These are phyloP conservation scores for Coemansia sp. DNA, from an alignment of 371 early-diverging fungal genomes.

Conservation along the genomic window DNA sequence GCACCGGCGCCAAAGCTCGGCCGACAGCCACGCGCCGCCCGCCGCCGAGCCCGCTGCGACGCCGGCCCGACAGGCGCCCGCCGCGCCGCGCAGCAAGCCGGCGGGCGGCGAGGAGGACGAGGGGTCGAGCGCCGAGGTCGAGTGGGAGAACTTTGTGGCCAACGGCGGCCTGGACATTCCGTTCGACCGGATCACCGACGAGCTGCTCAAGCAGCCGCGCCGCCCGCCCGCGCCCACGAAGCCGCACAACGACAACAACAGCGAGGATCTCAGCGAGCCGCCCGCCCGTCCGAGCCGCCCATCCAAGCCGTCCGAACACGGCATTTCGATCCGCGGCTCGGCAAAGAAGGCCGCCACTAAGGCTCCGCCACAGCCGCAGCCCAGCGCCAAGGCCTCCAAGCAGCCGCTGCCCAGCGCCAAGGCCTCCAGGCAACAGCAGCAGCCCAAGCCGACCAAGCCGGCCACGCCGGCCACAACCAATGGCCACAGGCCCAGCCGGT, in stretches of 20 bases:
- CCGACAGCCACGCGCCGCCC: conserved; percentile 3
- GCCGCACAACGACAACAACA: conserved; percentile 19
- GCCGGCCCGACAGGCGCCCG: background rate
- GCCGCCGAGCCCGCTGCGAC: background rate
- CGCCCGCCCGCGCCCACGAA: conserved; percentile 1
- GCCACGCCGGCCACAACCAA: conserved; percentile 4
- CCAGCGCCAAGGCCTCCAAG: too few relatives aligned
- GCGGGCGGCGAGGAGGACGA: conserved; percentile 17
- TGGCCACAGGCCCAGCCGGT: conserved; percentile 16
- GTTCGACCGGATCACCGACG: conserved; percentile 41
- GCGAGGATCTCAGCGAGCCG: conserved; percentile 15
- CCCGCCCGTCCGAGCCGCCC: background rate
- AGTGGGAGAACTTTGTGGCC: conserved; percentile 50
- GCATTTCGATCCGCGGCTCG: conserved; percentile 26
- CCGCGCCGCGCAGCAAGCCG: background rate
- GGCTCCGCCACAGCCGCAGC: too few relatives aligned
- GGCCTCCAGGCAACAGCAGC: conserved; percentile 2
- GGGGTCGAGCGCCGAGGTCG: conserved; percentile 28
- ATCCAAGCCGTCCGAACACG: conserved; percentile 5
- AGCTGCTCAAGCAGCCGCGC: conserved; percentile 35
- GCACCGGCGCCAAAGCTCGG: conserved; percentile 41
- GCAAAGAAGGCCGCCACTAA: conserved; percentile 12
- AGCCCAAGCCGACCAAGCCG: background rate
- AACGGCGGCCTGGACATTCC: conserved; percentile 47
- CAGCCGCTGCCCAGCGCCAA: too few relatives aligned